These are phyloP conservation scores for Ophiocordyceps sinensis DNA, from an alignment of 2,329 filamentous ascomycete species.

Conservation along the genomic window DNA sequence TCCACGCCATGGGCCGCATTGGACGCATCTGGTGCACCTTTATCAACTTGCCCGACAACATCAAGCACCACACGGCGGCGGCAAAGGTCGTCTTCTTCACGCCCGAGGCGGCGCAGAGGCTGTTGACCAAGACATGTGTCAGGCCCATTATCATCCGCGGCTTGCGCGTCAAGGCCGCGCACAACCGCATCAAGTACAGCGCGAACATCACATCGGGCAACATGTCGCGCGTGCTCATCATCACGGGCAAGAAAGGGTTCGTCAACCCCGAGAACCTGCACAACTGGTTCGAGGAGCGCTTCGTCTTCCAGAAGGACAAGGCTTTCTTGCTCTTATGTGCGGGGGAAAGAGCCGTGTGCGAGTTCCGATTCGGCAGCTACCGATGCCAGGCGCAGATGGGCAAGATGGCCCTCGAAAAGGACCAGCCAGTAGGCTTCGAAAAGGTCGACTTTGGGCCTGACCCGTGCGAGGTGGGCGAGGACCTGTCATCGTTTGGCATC, in stretches of 20 bases:
- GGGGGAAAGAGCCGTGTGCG: constrained; percentile 19
- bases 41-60: constrained; percentile 32
- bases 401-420: constrained; percentile 22
- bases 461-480: constrained; percentile 22
- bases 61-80: constrained; percentile 22
- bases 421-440: constrained; percentile 18
- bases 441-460: constrained; percentile 23
- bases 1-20: constrained; percentile 25
- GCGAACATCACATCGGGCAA: constrained; percentile 13
- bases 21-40: constrained; percentile 37
- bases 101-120: constrained; percentile 19
- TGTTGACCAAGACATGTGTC: constrained; percentile 10
- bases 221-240: constrained; percentile 33
- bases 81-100: constrained; percentile 37
- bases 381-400: constrained; percentile 39
- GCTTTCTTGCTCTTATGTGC: constrained; percentile 17
- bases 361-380: constrained; percentile 40
- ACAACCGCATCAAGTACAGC: constrained; percentile 33
- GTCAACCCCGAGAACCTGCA: constrained; percentile 27
- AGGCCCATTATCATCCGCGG: constrained; percentile 21
- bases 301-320: constrained; percentile 33
- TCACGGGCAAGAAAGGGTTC: constrained; percentile 28
- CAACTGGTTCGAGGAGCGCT: constrained; percentile 24
- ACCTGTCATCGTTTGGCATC: constrained; percentile 14
- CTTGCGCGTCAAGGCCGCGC: constrained; percentile 21